A percentile compares a stretch with the other conserved stretches of the same genome.
These are phyloP conservation scores for Onygena corvina DNA, from an alignment of 2,329 filamentous ascomycete species.

Conservation along the genomic window DNA sequence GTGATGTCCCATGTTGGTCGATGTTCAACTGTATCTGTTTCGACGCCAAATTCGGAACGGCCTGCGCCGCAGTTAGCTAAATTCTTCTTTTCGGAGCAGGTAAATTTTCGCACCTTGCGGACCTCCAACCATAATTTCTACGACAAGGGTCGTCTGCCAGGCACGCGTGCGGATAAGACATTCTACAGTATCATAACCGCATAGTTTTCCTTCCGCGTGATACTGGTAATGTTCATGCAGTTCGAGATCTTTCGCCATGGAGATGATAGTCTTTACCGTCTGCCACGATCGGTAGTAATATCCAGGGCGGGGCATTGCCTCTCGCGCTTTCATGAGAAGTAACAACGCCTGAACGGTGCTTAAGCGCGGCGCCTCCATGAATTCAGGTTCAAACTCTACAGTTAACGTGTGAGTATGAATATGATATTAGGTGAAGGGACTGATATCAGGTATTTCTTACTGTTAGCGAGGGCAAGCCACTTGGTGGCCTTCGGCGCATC, in stretches of 20 bases:
- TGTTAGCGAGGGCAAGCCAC: slow-evolving; percentile 70
- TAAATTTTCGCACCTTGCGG: slow-evolving; percentile 58
- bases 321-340: slow-evolving; percentile 77
- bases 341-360: slow-evolving; percentile 86
- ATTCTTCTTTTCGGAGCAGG: neutral
- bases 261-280: slow-evolving; percentile 78
- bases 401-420: neutral
- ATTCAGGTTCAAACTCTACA: slow-evolving; percentile 75
- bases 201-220: slow-evolving; percentile 60
- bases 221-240: slow-evolving; percentile 74
- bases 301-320: slow-evolving; percentile 81
- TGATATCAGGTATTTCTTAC: slow-evolving; percentile 9
- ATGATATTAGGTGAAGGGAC: neutral
- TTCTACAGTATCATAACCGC: slow-evolving; percentile 57
- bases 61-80: slow-evolving; percentile 37
- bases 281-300: slow-evolving; percentile 98
- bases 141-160: slow-evolving; percentile 77
- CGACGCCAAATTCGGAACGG: slow-evolving; percentile 65
- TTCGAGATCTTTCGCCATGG: slow-evolving; percentile 85
- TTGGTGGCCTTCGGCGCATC: slow-evolving; percentile 56
- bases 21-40: slow-evolving; percentile 64
- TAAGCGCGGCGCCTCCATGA: slow-evolving; percentile 79
- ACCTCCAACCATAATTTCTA: slow-evolving; percentile 85
- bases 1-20: slow-evolving; percentile 50
- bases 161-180: slow-evolving; percentile 75